These are phyloP conservation scores for Friedmanniomyces simplex DNA, from an alignment of 495 filamentous ascomycete genomes.

Conservation along the genomic window DNA sequence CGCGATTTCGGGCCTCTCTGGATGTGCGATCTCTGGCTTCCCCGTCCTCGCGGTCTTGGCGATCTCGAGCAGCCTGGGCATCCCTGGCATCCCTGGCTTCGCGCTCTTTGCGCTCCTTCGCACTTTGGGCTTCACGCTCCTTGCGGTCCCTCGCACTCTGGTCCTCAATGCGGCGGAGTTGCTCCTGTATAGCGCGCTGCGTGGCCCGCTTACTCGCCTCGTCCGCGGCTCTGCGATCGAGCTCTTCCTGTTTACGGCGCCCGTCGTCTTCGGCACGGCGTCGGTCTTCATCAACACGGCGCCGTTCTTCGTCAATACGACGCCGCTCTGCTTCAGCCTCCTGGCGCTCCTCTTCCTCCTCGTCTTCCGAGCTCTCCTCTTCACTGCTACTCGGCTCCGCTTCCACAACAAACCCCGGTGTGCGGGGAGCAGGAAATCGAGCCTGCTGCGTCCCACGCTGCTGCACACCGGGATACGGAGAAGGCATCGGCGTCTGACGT, in stretches of 20 bases:
- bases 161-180: not conserved
- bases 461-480: not conserved
- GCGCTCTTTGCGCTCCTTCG: too few species aligned
- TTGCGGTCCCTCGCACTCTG: not conserved
- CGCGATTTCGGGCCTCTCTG: not conserved
- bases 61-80: too few species aligned
- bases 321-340: not conserved
- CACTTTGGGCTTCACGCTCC: too few species aligned
- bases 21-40: not conserved
- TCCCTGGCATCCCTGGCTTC: not conserved
- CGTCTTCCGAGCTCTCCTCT: not conserved
- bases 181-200: not conserved
- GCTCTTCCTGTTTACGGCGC: too few species aligned
- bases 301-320: too few species aligned
- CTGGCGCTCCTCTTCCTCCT: not conserved
- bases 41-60: too few species aligned
- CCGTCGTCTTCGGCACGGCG: too few species aligned
- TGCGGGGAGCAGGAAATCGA: too few species aligned
- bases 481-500: not conserved
- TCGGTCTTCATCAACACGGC: too few species aligned
- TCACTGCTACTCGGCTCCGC: not conserved
- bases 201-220: not conserved
- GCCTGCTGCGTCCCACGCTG: too few species aligned
- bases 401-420: not conserved
- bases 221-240: too few species aligned